phyloP scores from a whole-genome alignment of 2,329 filamentous ascomycete genomes.

The Diaporthe australafricana region DNA sequence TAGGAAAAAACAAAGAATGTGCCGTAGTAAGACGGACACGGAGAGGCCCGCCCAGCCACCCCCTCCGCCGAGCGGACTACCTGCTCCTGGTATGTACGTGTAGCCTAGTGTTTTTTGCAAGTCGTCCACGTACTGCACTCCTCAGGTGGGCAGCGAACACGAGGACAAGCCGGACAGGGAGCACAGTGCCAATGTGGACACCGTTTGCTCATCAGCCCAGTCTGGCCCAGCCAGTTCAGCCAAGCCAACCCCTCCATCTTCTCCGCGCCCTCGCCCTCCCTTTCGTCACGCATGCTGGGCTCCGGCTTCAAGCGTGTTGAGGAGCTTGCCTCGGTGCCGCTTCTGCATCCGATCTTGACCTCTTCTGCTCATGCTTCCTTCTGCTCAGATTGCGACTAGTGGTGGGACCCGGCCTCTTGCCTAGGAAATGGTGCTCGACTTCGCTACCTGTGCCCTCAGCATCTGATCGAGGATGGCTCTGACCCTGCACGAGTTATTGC shows the following conservation, averaged over 20 bases:
- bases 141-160: conserved; percentile 31
- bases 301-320: not conserved
- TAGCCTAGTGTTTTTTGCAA: conserved; percentile 22
- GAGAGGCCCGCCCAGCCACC: conserved; percentile 13
- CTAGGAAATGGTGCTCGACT: not conserved
- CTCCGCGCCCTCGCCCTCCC: conserved; percentile 25
- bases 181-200: conserved; percentile 29
- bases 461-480: not conserved
- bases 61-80: not conserved
- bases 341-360: not conserved
- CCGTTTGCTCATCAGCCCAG: conserved; percentile 24
- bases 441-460: not conserved
- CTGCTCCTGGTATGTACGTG: conserved; percentile 17
- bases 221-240: conserved; percentile 23
- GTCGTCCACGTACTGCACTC: not conserved
- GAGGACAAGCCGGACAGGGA: conserved; percentile 24
- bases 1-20: not conserved
- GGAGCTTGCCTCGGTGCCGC: conserved; percentile 19
- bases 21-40: not conserved
- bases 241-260: conserved; percentile 33
- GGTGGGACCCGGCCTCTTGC: not conserved
- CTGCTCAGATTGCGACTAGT: not conserved
- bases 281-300: conserved; percentile 10
- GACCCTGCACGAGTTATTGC: not conserved
- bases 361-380: conserved; percentile 1